Evolutionary conservation across 2,329 filamentous ascomycete species (phyloP).

Genomic region (Epichloe scottii): DNA sequence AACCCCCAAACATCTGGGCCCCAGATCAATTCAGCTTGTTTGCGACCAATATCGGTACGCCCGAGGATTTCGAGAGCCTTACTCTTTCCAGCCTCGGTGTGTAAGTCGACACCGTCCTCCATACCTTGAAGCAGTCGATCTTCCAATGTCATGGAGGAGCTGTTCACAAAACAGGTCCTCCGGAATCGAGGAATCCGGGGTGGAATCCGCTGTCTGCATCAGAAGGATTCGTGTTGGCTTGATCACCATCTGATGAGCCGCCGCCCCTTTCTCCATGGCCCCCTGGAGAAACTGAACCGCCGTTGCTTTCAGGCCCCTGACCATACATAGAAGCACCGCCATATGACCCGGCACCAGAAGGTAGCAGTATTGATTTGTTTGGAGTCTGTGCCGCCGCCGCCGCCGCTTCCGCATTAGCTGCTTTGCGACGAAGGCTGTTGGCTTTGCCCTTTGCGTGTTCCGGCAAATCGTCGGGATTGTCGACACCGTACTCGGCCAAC

Average conservation of each 20-base stretch:
- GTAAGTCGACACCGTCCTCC: slow-evolving; percentile 32
- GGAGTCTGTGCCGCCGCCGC: slow-evolving; percentile 19
- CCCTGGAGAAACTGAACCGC: slow-evolving; percentile 7
- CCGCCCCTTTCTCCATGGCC: background rate
- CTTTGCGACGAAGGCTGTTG: slow-evolving; percentile 60
- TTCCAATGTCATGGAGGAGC: slow-evolving; percentile 32
- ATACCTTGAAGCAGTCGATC: slow-evolving; percentile 37
- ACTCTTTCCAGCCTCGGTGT: slow-evolving; percentile 32
- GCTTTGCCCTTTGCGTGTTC: slow-evolving; percentile 70
- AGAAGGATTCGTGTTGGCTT: slow-evolving; percentile 24
- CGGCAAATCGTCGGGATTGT: slow-evolving; percentile 82
- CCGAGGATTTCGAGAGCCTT: slow-evolving; percentile 41
- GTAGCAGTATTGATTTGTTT: slow-evolving; percentile 11
- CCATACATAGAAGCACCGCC: slow-evolving; percentile 15
- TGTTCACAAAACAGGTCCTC: slow-evolving; percentile 29
- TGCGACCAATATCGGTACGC: slow-evolving; percentile 36
- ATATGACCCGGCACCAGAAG: slow-evolving; percentile 11
- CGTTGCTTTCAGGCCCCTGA: slow-evolving; percentile 5
- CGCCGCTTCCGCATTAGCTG: slow-evolving; percentile 43
- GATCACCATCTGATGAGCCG: slow-evolving; percentile 9
- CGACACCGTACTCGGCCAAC: slow-evolving; percentile 75
- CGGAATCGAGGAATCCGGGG: slow-evolving; percentile 29
- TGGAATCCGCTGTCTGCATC: slow-evolving; percentile 29
- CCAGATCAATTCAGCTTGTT: slow-evolving; percentile 38
- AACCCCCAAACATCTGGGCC: slow-evolving; percentile 35